A percentile compares a stretch with the other conserved stretches of the same genome.
These are phyloP conservation scores for Micromonas pusilla DNA, from an alignment of 139 green algal genomes.

Conservation along the genomic window DNA sequence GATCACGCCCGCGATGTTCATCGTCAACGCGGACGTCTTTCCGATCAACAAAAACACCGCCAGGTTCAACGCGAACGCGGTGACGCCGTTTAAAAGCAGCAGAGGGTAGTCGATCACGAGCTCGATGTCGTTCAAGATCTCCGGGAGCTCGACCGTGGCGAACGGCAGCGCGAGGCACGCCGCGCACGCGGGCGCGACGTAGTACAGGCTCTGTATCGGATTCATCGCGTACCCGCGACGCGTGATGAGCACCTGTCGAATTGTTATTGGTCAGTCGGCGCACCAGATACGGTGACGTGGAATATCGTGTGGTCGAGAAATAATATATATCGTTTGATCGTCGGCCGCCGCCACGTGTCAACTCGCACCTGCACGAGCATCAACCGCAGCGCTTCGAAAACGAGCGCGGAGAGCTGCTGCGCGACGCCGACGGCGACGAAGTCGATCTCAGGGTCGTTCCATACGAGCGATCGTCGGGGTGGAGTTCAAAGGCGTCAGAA, in stretches of 20 bases:
- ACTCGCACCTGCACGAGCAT: constrained; percentile 58
- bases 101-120: constrained; percentile 42
- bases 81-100: constrained; percentile 13
- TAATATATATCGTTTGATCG: no score
- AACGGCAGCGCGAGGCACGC: constrained; percentile 56
- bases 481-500: no score
- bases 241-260: constrained; percentile 47
- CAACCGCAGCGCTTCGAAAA: constrained; percentile 34
- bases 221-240: constrained; percentile 53
- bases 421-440: constrained; percentile 53
- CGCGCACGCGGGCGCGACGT: constrained; percentile 66
- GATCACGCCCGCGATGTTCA: constrained; percentile 91
- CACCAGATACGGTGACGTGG: no score
- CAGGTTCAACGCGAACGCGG: constrained; percentile 70
- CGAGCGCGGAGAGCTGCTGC: constrained; percentile 48
- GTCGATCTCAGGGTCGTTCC: no score
- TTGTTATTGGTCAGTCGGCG: no score
- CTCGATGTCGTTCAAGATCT: constrained; percentile 29
- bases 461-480: no score
- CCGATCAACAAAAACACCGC: constrained; percentile 85
- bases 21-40: constrained; percentile 71
- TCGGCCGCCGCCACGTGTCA: no score
- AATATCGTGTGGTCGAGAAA: no score
- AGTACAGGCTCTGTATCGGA: constrained; percentile 48
- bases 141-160: constrained; percentile 30